Evolutionary conservation across 176 grass and related monocot genomes (phyloP), one percentile per base, ranked within the genome.

Genomic region (Aegilops bicornis): DNA sequence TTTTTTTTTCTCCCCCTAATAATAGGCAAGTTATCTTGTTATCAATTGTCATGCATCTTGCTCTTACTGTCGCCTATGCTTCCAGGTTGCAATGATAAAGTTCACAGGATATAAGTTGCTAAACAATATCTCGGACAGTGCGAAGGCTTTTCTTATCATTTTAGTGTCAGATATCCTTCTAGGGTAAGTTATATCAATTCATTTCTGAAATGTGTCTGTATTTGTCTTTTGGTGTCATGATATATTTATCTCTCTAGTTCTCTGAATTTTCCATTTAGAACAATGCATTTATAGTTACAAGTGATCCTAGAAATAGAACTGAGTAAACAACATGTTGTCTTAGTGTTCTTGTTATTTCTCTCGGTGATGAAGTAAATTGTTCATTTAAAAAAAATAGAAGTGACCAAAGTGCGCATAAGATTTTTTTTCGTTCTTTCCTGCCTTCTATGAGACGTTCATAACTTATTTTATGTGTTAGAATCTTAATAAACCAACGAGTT

Each of bases 61-160:
- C n/a, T 81, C 71, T 80, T 19, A 39, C 4, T 67, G 10, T 15
- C 27, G 69, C 17, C 36, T 79, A 62, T 52, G 16, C 64, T 29
- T 91, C 89, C 86, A 96, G 94, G 97, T 98, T 91, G 92, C 97
- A n/a, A 80, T 98, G 92, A 88, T 96, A 42, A 98, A 94, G 87
- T 98, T 98, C 86, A 98, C 97, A 80, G 92, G 97, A 87, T 98
- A 98, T 89, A 98, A 98, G 79, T 82, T 98, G 60, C 73, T 98
- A 86, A 98, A 87, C 83, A 96, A 94, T 39, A 88, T 96, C 84
- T 91, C 94, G 60, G 94, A 98, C 79, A 79, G 84, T 65, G 94
- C 94, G 87, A 98, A 94, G 83, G 97, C 97, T 45, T 98, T 96
- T 82, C 85, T 96, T 84, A 96, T 98, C 45, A 98, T 98, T 91